These are phyloP conservation scores for Apiospora sp. DNA, from an alignment of 2,329 filamentous ascomycete species.

Conservation along the genomic window DNA sequence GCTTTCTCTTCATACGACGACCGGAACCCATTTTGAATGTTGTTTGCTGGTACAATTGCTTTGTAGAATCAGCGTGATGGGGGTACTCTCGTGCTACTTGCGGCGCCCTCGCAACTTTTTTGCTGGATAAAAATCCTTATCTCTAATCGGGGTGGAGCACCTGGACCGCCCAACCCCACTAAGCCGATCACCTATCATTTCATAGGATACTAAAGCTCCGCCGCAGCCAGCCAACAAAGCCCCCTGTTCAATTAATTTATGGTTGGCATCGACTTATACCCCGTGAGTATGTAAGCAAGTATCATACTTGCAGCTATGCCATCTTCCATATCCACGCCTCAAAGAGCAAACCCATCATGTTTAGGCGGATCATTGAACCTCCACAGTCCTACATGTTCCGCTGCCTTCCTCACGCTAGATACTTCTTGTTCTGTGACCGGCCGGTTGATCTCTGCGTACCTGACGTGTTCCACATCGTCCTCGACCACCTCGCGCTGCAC, in stretches of 20 bases:
- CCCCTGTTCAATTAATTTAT: too few species aligned
- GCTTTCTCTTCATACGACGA: constrained; percentile 25
- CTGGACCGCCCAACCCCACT: constrained; percentile 8
- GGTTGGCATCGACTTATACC: too few species aligned
- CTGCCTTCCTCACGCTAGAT: constrained; percentile 70
- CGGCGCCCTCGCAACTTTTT: constrained; percentile 19
- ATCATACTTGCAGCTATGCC: background rate
- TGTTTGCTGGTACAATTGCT: constrained; percentile 8
- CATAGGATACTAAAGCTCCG: background rate
- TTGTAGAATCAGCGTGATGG: constrained; percentile 10
- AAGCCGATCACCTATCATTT: constrained; percentile 17
- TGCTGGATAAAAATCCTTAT: constrained; percentile 21
- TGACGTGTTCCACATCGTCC: constrained; percentile 52
- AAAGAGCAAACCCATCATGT: constrained; percentile 61
- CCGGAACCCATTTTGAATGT: constrained; percentile 23
- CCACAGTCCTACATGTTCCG: constrained; percentile 77
- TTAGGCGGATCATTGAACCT: constrained; percentile 73
- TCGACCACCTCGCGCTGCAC: constrained; percentile 38
- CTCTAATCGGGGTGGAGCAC: constrained; percentile 20
- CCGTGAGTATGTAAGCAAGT: background rate
- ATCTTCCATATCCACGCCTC: constrained; percentile 28
- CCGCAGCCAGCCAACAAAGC: background rate
- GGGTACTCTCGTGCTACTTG: background rate
- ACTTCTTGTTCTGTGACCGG: constrained; percentile 71
- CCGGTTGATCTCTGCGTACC: constrained; percentile 84